Evolutionary conservation across 176 grass and related monocot species (phyloP), one percentile per base, ranked within the genome.

Genomic region (Cymbopogon citratus): DNA sequence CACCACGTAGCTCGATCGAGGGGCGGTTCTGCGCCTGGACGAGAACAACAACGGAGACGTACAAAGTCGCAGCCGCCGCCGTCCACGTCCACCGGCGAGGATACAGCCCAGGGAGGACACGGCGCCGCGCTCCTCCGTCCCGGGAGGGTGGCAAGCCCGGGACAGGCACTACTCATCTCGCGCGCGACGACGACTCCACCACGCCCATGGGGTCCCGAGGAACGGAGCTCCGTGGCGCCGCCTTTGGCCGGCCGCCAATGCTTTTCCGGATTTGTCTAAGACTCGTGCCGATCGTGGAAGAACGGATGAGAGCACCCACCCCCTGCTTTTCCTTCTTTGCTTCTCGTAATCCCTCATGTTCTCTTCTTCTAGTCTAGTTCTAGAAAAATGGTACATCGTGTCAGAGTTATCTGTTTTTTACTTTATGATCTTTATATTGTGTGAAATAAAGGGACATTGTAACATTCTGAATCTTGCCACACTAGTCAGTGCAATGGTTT

Each of bases 221-320:
- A n/a, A 46, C 8, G 40, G 23, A 46, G 69, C 69, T 10, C 69
- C 69, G 69, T 45, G 69, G 69, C 69, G 69, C 69, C 69, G 69
- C 69, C 39, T 52, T 27, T 27, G 40, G 40, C 40, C 69, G 40
- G 69, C 40, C 13, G 69, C 69, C 69, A 16, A 9, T 34, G 69
- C n/a, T 40, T 14, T 7, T 72, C 24, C 13, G 40, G 26, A 73
- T 33, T 57, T 7, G 21, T 74, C 71, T 52, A 21, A 74, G 71
- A 2, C 71, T 74, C 71, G 31, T 44, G 27, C 71, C 5, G 28
- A 9, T 52, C 71, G 71, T 16, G 71, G 71, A 74, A 74, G 71
- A 74, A 5, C 45, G 71, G 71, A 74, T 52, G 71, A 74, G 71
- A 74, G 45, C 71, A 0, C 71, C 16, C 27, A 33, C 16, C 71